Conservation (phyloP, 441 rosid genomes). For the Aleurites moluccanus region DNA sequence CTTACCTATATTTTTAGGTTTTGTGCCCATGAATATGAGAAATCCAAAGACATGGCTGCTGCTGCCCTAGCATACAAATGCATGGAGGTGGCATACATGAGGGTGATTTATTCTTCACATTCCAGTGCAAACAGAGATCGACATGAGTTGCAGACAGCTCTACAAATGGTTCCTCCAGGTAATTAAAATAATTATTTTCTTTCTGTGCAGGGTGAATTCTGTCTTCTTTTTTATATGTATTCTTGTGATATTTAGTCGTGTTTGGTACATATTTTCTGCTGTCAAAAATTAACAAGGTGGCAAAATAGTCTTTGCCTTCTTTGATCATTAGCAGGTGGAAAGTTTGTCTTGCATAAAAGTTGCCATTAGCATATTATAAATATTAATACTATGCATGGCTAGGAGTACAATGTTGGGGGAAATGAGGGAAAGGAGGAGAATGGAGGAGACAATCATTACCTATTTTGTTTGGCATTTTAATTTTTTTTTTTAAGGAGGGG, state of each 20-base stretch:
- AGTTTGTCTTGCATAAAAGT: neutral
- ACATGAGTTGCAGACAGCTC: constrained; percentile 62
- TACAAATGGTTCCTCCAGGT: constrained; percentile 90
- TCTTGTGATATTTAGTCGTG: neutral
- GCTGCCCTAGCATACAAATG: constrained; percentile 98
- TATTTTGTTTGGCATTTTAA: no score
- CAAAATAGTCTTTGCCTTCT: neutral
- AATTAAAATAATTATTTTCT: constrained; percentile 22
- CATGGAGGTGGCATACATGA: constrained; percentile 90
- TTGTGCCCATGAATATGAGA: constrained; percentile 97
- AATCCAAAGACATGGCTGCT: constrained; percentile 79
- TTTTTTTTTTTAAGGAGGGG: no score
- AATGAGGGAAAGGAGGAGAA: no score
- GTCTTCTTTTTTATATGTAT: neutral
- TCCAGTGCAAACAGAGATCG: constrained; percentile 67
- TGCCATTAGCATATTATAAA: neutral
- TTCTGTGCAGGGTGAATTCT: neutral
- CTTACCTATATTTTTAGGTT: constrained; percentile 49
- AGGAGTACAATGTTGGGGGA: no score
- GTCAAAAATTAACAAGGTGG: neutral
- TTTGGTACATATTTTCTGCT: neutral
- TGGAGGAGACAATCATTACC: no score
- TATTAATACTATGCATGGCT: neutral
- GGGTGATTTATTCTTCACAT: constrained; percentile 74
- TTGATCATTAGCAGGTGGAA: neutral